Evolutionary conservation across 345 rosid genomes (phyloP), one percentile per base, ranked within the genome.

Genomic region (Tarenaya hassleriana): DNA sequence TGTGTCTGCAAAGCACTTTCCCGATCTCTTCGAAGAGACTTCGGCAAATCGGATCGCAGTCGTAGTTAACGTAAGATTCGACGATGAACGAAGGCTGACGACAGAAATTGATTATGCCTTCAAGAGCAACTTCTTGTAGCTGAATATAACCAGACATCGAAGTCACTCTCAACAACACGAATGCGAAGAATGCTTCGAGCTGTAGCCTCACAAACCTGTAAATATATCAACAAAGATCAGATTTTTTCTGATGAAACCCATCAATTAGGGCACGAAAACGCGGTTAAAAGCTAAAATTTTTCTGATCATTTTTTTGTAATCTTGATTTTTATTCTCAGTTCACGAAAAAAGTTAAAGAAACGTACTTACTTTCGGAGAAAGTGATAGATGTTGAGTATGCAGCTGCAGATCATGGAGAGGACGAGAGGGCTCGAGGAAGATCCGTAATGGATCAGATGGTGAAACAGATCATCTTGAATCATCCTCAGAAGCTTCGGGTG

Each of bases 361-460:
- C 13, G 17, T n/a, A 47, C 59, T 54, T 40, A 87, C 98, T 80
- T 80, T 68, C 90, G 81, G 50, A 88, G 95, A 56, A 78, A 83
- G 71, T 83, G 88, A 61, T 92, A 92, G 34, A 77, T 70, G 49
- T 86, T 91, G 70, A 91, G 69, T 3, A 91, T 88, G 13, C 81
- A 82, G 48, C 98, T 86, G 71, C 82, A 82, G 57, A 91, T 91
- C 92, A 83, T 83, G 43, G 96, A 83, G 20, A 91, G 64, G 8
- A 88, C 76, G 10, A 91, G 88, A 1, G 94, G 87, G 48, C 75
- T 77, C 8, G 96, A 84, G 55, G 77, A 59, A 17, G 68, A 71
- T 46, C 98, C 96, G 7, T 87, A 88, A 65, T 87, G 92, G 12
- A 92, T 78, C 64, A 88, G 60, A 78, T 88, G 90, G 54, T 85